Evolutionary conservation across 78 protist species (phyloP).

Genomic region (Dictyostelium purpureum): DNA sequence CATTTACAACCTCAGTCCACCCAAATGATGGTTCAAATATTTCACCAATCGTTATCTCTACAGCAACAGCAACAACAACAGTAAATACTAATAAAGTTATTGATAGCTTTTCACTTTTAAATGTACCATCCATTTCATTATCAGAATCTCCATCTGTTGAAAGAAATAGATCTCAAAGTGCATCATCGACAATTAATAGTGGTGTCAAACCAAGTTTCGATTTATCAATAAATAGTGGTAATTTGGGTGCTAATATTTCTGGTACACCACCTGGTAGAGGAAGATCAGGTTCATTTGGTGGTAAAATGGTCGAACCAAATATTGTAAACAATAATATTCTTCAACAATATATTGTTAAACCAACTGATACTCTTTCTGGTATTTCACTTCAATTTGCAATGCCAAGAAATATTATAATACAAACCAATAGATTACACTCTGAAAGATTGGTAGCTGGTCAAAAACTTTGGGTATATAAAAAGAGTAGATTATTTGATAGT

Average conservation of each 20-base stretch:
- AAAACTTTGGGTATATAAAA: conserved; percentile 56
- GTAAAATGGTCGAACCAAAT: conserved; percentile 7
- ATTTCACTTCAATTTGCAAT: conserved; percentile 51
- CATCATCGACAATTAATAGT: not conserved
- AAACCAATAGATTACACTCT: conserved; percentile 58
- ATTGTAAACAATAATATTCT: not conserved
- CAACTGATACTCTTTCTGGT: conserved; percentile 71
- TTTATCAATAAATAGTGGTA: not conserved
- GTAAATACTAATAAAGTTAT: not conserved
- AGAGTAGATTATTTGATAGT: not conserved
- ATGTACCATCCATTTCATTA: too few species aligned
- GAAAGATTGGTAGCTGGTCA: conserved; percentile 42
- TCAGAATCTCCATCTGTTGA: conserved; percentile 6
- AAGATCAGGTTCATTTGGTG: conserved; percentile 9
- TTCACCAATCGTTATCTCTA: not conserved
- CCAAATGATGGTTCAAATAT: not conserved
- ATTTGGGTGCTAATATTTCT: not conserved
- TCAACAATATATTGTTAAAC: conserved; percentile 49
- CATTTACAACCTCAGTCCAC: not conserved
- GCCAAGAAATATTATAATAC: conserved; percentile 61
- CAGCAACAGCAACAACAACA: not conserved
- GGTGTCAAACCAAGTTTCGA: not conserved
- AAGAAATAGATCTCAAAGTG: conserved; percentile 1
- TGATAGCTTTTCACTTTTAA: not conserved
- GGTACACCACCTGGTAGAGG: not conserved